Evolutionary conservation across 805 yeast species (phyloP).

Genomic region (Isabelozyma heimii): DNA sequence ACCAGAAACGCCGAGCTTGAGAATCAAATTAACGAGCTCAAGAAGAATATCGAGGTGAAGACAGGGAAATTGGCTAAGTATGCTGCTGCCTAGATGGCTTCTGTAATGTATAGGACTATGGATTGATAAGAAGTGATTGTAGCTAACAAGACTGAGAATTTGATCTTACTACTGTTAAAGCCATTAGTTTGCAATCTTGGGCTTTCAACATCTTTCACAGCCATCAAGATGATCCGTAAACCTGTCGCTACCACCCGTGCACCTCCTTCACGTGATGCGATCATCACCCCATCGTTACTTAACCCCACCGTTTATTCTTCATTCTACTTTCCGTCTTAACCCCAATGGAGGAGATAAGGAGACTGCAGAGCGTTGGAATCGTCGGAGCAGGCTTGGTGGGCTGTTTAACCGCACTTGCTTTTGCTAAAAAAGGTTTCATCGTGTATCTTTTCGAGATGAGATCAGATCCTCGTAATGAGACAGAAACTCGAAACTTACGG

Average conservation of each 20-base stretch:
- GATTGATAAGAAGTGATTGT: too few species aligned
- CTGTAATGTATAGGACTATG: too few species aligned
- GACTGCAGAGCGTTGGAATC: conserved; percentile 41
- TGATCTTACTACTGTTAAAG: not conserved
- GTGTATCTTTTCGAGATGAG: conserved; percentile 76
- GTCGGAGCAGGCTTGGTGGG: conserved; percentile 95
- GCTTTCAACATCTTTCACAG: too few species aligned
- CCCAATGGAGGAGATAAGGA: not conserved
- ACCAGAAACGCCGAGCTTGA: conserved; percentile 31
- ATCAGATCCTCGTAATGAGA: conserved; percentile 53
- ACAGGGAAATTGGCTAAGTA: conserved; percentile 18
- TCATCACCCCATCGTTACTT: not conserved
- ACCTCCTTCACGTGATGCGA: not conserved
- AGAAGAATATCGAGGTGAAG: conserved; percentile 23
- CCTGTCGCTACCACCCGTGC: too few species aligned
- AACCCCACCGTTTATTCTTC: not conserved
- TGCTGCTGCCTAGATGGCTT: not conserved
- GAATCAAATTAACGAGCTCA: conserved; percentile 26
- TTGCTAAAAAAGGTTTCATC: conserved; percentile 65
- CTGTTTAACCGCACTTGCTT: conserved; percentile 76
- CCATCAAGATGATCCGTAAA: too few species aligned
- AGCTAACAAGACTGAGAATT: too few species aligned
- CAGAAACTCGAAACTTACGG: conserved; percentile 41
- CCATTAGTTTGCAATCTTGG: not conserved
- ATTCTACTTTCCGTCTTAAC: not conserved